phyloP scores from a whole-genome alignment of 2,329 filamentous ascomycete species.

The Plenodomus biglobosus region DNA sequence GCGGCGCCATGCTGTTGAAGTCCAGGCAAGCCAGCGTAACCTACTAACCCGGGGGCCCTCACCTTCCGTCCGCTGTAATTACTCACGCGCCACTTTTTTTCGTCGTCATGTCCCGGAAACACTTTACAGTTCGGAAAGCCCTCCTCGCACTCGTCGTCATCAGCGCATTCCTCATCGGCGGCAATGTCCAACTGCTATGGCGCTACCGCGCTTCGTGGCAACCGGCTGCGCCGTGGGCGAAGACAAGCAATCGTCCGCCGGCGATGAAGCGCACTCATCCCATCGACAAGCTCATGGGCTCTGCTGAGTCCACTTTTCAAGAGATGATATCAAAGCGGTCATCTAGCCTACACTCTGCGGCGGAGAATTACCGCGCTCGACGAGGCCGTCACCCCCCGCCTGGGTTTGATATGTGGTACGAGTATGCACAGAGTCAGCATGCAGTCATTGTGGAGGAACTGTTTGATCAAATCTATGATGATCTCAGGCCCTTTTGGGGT shows the following conservation, averaged over 20 bases:
- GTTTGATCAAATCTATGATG: conserved; percentile 56
- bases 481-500: conserved; percentile 54
- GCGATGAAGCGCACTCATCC: conserved; percentile 29
- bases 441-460: conserved; percentile 53
- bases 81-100: too few species aligned
- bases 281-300: conserved; percentile 43
- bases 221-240: not conserved
- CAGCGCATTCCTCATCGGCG: conserved; percentile 65
- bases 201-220: not conserved
- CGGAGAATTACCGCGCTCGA: conserved; percentile 47
- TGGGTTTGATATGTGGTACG: conserved; percentile 52
- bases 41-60: too few species aligned
- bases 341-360: conserved; percentile 41
- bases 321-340: conserved; percentile 42
- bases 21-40: too few species aligned
- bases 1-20: too few species aligned
- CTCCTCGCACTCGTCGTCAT: conserved; percentile 60
- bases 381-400: conserved; percentile 55
- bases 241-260: not conserved
- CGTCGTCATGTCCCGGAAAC: conserved; percentile 1
- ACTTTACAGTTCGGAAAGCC: conserved; percentile 49
- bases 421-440: conserved; percentile 47
- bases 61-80: too few species aligned
- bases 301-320: conserved; percentile 37
- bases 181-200: conserved; percentile 32